Percentiles rank a stretch among this genome's conserved stretches.
Conservation (phyloP, 257 asterid species). For the Fraxinus cuspidata region DNA sequence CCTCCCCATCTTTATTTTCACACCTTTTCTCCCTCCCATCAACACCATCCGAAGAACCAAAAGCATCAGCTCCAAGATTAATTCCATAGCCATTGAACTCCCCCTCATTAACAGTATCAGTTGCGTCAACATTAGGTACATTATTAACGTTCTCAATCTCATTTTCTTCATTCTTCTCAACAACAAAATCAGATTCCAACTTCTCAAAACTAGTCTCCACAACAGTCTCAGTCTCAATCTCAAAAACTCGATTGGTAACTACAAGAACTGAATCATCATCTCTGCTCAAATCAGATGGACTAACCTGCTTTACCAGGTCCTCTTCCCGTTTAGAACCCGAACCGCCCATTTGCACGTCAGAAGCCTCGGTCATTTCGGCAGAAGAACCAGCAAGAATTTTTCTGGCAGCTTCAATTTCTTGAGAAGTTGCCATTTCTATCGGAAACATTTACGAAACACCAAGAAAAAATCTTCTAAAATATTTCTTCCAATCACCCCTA, state of each 20-base stretch:
- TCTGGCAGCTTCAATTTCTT: slow-evolving; percentile 22
- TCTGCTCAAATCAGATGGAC: not conserved
- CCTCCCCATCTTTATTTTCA: not conserved
- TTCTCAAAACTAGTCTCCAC: not conserved
- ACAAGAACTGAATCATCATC: slow-evolving; percentile 21
- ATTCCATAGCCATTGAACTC: no score
- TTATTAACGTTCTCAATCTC: not conserved
- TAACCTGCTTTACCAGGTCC: not conserved
- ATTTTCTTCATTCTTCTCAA: not conserved
- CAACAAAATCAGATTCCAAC: not conserved
- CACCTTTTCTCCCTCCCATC: not conserved
- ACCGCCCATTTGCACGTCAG: slow-evolving; percentile 22
- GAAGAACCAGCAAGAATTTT: slow-evolving; percentile 20
- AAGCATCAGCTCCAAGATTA: not conserved
- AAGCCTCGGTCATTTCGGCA: slow-evolving; percentile 13
- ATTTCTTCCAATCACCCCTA: not conserved
- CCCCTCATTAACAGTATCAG: not conserved
- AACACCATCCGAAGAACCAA: slow-evolving; percentile 4
- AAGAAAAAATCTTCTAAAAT: not conserved
- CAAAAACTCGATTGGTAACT: not conserved
- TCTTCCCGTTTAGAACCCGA: slow-evolving; percentile 17
- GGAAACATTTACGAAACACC: not conserved
- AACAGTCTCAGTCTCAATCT: no score
- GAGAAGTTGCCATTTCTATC: slow-evolving; percentile 26
- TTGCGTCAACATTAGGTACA: not conserved